A percentile compares a stretch with the other conserved stretches of the same genome.
phyloP scores from a whole-genome alignment of 129 eudicot genomes.

The Pseudognaphalium luteoalbum region DNA sequence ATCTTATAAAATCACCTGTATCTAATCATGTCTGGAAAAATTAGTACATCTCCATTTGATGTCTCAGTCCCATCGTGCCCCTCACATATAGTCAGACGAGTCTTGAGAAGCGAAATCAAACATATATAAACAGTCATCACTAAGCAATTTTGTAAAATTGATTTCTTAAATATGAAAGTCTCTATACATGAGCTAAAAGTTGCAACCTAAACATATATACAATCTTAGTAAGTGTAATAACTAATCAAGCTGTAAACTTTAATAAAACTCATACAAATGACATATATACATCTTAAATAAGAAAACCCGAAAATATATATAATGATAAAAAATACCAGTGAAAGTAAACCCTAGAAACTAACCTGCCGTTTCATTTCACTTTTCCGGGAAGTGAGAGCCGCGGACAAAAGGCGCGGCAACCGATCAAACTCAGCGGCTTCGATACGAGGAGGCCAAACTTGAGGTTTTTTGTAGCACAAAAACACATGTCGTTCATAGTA shows the following conservation, averaged over 20 bases:
- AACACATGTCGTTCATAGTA: conserved; percentile 84
- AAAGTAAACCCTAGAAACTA: conserved; percentile 18
- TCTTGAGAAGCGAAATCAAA: conserved; percentile 40
- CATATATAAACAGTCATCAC: conserved; percentile 26
- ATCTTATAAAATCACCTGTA: conserved; percentile 55
- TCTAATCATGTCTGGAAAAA: conserved; percentile 98
- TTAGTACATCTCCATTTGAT: conserved; percentile 94
- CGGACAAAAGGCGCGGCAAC: conserved; percentile 81
- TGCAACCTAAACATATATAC: neutral
- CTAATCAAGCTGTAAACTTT: neutral
- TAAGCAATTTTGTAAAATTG: neutral
- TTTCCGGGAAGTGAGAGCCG: conserved; percentile 66
- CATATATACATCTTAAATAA: neutral
- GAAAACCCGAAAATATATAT: neutral
- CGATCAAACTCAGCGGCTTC: conserved; percentile 97
- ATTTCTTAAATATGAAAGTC: neutral
- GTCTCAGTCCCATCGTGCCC: conserved; percentile 99
- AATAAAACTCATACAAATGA: neutral
- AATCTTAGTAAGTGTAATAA: neutral
- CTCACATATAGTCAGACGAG: conserved; percentile 96
- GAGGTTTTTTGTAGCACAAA: conserved; percentile 87
- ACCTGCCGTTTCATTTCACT: conserved; percentile 60
- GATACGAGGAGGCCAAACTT: conserved; percentile 88
- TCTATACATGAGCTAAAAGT: neutral
- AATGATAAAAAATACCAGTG: neutral